Conservation (phyloP, 2,329 filamentous ascomycete species). For the Cadophora malorum region DNA sequence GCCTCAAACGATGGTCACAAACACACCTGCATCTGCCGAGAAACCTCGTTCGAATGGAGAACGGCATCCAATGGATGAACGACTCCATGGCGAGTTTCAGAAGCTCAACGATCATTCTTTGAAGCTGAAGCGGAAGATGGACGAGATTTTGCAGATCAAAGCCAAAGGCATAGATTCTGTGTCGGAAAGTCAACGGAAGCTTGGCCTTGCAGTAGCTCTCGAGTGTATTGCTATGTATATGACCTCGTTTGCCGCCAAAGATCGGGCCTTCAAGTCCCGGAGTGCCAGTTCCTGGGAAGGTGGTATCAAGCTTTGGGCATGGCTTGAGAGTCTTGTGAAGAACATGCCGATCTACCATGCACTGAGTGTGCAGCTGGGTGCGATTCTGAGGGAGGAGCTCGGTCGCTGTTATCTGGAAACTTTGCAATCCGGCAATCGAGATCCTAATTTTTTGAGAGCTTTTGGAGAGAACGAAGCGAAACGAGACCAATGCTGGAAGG, state of each 20-base stretch:
- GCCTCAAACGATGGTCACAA: slow-evolving; percentile 44
- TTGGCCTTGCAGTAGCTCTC: slow-evolving; percentile 40
- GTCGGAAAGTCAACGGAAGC: slow-evolving; percentile 35
- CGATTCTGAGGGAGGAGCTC: slow-evolving; percentile 32
- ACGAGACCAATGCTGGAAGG: slow-evolving; percentile 42
- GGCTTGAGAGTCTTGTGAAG: slow-evolving; percentile 45
- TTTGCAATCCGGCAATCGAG: slow-evolving; percentile 13
- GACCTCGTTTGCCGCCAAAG: slow-evolving; percentile 37
- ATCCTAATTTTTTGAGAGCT: slow-evolving; percentile 43
- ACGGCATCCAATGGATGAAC: slow-evolving; percentile 22
- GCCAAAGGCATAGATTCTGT: slow-evolving; percentile 26
- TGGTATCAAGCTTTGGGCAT: slow-evolving; percentile 54
- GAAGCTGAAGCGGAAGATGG: slow-evolving; percentile 44
- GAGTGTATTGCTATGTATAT: slow-evolving; percentile 44
- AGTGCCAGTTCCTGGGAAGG: slow-evolving; percentile 50
- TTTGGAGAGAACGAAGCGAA: slow-evolving; percentile 34
- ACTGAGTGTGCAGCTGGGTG: slow-evolving; percentile 30
- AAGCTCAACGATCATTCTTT: slow-evolving; percentile 33
- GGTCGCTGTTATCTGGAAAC: slow-evolving; percentile 26
- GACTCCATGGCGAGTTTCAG: slow-evolving; percentile 26
- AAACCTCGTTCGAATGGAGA: slow-evolving; percentile 42
- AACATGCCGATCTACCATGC: slow-evolving; percentile 32
- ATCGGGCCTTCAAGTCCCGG: slow-evolving; percentile 24
- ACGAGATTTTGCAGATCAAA: slow-evolving; percentile 41
- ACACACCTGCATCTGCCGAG: slow-evolving; percentile 43